A percentile compares a stretch with the other conserved stretches of the same genome.
Evolutionary conservation across 1,284 basidiomycete species (phyloP).

Genomic region (Marasmius sp.): DNA sequence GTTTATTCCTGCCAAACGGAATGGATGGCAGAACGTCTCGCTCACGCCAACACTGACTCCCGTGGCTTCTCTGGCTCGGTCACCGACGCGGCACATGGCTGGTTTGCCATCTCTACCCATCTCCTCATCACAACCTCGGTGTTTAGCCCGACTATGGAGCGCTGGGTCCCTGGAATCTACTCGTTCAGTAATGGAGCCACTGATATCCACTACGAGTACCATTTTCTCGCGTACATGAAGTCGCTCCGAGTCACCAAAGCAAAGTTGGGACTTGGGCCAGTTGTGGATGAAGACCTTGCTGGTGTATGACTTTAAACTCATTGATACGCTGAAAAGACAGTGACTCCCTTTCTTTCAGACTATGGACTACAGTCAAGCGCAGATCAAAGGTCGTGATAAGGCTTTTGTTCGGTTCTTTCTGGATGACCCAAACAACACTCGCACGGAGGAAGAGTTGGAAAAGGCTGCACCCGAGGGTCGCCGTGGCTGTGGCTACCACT

Average conservation of each 20-base stretch:
- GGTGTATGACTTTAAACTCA: not conserved
- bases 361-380: too few species aligned
- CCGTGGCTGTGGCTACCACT: not conserved
- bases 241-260: not conserved
- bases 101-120: too few species aligned
- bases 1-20: too few species aligned
- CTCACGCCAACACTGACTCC: too few species aligned
- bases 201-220: not conserved
- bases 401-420: not conserved
- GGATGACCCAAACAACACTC: not conserved
- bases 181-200: not conserved
- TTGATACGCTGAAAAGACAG: too few species aligned
- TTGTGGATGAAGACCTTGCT: not conserved
- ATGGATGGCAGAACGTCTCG: too few species aligned
- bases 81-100: too few species aligned
- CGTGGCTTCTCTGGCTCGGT: too few species aligned
- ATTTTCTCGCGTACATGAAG: not conserved
- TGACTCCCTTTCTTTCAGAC: too few species aligned
- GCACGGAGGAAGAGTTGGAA: not conserved
- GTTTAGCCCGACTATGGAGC: not conserved
- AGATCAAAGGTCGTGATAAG: too few species aligned
- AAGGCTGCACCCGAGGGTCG: not conserved
- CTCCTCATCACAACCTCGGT: too few species aligned
- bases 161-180: not conserved
- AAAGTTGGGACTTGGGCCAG: not conserved